Evolutionary conservation across 2,329 filamentous ascomycete genomes (phyloP).

Genomic region (Didymella pinodella): DNA sequence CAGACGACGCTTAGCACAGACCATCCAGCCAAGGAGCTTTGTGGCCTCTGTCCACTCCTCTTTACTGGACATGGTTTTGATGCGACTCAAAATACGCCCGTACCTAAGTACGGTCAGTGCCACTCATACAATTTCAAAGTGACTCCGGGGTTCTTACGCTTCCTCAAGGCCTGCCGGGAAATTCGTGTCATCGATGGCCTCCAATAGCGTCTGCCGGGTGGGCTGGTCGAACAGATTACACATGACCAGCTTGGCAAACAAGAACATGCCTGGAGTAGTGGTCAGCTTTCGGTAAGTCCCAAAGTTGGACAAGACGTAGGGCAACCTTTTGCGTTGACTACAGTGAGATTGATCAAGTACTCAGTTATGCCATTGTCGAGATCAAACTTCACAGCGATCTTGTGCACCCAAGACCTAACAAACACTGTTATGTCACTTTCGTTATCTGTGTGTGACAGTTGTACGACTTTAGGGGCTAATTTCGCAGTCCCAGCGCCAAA

Average conservation of each 20-base stretch:
- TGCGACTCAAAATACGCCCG: conserved; percentile 34
- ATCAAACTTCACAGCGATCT: conserved; percentile 25
- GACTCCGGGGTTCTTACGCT: conserved; percentile 28
- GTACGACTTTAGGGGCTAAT: conserved; percentile 23
- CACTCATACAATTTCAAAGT: neutral
- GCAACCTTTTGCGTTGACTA: conserved; percentile 33
- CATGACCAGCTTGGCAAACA: conserved; percentile 41
- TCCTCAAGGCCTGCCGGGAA: conserved; percentile 31
- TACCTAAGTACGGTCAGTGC: conserved; percentile 22
- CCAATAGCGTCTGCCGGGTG: conserved; percentile 26
- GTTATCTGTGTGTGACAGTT: conserved; percentile 28
- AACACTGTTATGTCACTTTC: conserved; percentile 31
- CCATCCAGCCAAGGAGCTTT: conserved; percentile 38
- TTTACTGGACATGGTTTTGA: conserved; percentile 20
- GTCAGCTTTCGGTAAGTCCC: too few relatives aligned
- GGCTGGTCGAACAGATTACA: conserved; percentile 25
- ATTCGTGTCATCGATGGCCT: conserved; percentile 24
- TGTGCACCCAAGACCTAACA: conserved; percentile 24
- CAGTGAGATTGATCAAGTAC: conserved; percentile 32
- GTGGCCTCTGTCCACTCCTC: conserved; percentile 29
- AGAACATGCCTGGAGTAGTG: conserved; percentile 35
- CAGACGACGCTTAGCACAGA: conserved; percentile 39
- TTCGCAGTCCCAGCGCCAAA: conserved; percentile 9
- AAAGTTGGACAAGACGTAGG: too few relatives aligned
- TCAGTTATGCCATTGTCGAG: conserved; percentile 31